Conservation (phyloP, 1,284 basidiomycete genomes). For the Puccinia coronata region DNA sequence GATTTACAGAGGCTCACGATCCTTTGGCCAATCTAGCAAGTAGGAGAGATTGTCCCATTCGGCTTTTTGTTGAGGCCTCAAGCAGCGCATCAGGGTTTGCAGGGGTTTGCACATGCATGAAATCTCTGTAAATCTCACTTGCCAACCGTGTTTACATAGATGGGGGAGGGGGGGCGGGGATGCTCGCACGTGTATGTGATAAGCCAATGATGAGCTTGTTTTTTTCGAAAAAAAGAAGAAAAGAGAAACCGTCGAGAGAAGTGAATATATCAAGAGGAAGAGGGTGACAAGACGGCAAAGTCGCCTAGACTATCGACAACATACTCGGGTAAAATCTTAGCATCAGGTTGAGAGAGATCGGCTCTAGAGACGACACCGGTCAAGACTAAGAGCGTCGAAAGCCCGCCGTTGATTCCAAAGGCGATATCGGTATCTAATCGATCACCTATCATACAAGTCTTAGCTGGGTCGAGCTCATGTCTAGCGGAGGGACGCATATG, state of each 20-base stretch:
- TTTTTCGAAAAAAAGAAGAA: too few relatives aligned
- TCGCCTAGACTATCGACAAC: constrained; percentile 78
- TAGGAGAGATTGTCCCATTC: too few relatives aligned
- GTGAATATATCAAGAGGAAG: not conserved
- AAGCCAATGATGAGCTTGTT: too few relatives aligned
- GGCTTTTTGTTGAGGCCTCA: too few relatives aligned
- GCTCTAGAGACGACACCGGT: constrained; percentile 84
- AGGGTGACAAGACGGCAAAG: constrained; percentile 60
- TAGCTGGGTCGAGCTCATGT: constrained; percentile 76
- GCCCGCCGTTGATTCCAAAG: constrained; percentile 81
- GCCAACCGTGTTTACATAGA: too few relatives aligned
- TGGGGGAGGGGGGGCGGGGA: too few relatives aligned
- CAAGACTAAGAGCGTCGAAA: constrained; percentile 84
- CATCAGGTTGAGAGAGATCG: constrained; percentile 71
- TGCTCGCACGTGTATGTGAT: too few relatives aligned
- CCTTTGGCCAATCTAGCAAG: too few relatives aligned
- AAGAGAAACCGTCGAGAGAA: not conserved
- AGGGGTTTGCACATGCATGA: too few relatives aligned
- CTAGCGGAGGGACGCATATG: constrained; percentile 60
- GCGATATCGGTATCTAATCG: constrained; percentile 90
- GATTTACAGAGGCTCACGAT: too few relatives aligned
- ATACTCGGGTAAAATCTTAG: constrained; percentile 76
- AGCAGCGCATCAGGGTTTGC: too few relatives aligned
- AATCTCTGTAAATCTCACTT: too few relatives aligned
- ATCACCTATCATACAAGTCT: constrained; percentile 94